Conservation (phyloP, 768 basidiomycete genomes). For the Tremella mesenterica region DNA sequence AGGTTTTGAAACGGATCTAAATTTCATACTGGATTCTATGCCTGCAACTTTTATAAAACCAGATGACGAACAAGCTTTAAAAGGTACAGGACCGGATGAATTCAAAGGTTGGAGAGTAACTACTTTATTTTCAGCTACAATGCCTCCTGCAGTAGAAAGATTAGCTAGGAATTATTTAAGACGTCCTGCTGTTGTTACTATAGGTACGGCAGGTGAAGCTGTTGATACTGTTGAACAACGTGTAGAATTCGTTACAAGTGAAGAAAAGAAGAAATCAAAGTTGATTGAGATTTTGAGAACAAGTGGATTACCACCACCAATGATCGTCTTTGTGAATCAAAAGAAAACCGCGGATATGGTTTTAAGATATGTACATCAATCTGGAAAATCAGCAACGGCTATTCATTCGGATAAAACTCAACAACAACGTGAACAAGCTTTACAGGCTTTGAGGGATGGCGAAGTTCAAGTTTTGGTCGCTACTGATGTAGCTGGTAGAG, state of each 20-base stretch:
- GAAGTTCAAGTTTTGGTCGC: conserved; percentile 85
- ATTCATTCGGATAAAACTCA: conserved; percentile 97
- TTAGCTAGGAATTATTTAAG: conserved; percentile 87
- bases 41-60: conserved; percentile 82
- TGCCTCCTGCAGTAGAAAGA: conserved; percentile 49
- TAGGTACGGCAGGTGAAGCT: conserved; percentile 94
- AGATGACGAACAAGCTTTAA: conserved; percentile 68
- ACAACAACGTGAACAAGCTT: conserved; percentile 86
- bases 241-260: conserved; percentile 83
- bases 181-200: conserved; percentile 89
- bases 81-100: conserved; percentile 48
- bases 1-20: conserved; percentile 89
- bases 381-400: conserved; percentile 76
- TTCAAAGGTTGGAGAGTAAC: conserved; percentile 56
- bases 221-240: conserved; percentile 96
- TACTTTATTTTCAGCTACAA: conserved; percentile 71
- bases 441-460: conserved; percentile 76
- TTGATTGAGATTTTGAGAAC: conserved; percentile 89
- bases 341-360: conserved; percentile 99
- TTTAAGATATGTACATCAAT: conserved; percentile 82
- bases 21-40: conserved; percentile 86
- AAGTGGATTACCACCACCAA: conserved; percentile 71
- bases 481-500: conserved; percentile 93
- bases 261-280: conserved; percentile 93
- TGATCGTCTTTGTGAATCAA: conserved; percentile 98